Conservation (phyloP, 768 basidiomycete species). For the Leucosporidium creatinivorum region DNA sequence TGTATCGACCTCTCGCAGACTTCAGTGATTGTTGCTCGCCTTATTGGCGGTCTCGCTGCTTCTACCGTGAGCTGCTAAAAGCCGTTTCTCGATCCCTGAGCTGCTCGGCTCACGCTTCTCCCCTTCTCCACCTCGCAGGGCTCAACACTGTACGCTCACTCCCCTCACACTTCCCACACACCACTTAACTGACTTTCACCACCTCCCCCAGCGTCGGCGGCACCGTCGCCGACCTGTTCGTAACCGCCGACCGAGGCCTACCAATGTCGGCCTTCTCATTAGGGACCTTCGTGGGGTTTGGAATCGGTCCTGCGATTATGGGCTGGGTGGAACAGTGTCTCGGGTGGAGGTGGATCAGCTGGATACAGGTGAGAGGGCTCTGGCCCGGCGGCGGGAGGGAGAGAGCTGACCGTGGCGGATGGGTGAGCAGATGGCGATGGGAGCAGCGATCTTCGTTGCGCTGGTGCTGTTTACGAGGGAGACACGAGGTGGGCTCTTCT, state of each 20-base stretch:
- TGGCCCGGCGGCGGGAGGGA: neutral
- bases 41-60: neutral
- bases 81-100: too few species aligned
- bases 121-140: constrained; percentile 27
- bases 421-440: constrained; percentile 45
- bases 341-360: constrained; percentile 65
- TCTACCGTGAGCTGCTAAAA: constrained; percentile 38
- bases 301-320: constrained; percentile 58
- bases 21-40: constrained; percentile 40
- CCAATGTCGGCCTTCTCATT: constrained; percentile 54
- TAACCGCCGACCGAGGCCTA: constrained; percentile 36
- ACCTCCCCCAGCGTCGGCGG: constrained; percentile 39
- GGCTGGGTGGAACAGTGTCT: constrained; percentile 49
- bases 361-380: constrained; percentile 17
- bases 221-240: constrained; percentile 43
- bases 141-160: constrained; percentile 33
- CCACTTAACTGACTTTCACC: neutral
- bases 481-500: constrained; percentile 49
- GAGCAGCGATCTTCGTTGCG: constrained; percentile 50
- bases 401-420: neutral
- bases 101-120: too few species aligned
- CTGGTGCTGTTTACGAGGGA: constrained; percentile 60
- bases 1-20: neutral
- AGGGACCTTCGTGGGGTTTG: constrained; percentile 55
- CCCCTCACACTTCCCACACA: neutral